These are phyloP conservation scores for Metarhizium robertsii DNA, from an alignment of 2,329 filamentous ascomycete genomes.

Conservation along the genomic window DNA sequence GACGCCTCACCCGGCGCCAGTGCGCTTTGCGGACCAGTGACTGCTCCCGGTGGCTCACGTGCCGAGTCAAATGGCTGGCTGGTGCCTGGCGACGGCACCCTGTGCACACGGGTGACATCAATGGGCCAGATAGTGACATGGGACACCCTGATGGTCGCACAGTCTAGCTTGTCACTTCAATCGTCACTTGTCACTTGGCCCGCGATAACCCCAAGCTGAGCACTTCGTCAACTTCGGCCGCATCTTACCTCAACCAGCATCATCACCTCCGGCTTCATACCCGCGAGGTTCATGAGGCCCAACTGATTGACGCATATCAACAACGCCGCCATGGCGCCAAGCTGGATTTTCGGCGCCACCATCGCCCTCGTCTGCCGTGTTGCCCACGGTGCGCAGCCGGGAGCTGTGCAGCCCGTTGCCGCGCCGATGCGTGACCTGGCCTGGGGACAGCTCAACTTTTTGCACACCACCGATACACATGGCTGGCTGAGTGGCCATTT, in stretches of 20 bases:
- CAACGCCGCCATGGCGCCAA: constrained; percentile 16
- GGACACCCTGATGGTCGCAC: too few relatives aligned
- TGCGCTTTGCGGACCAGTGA: too few relatives aligned
- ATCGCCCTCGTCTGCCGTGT: constrained; percentile 17
- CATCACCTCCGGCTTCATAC: background rate
- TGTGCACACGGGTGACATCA: too few relatives aligned
- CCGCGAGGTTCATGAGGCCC: background rate
- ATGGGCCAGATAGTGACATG: too few relatives aligned
- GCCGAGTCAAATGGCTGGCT: too few relatives aligned
- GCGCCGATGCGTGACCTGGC: constrained; percentile 75
- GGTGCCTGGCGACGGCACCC: too few relatives aligned
- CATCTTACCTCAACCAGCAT: background rate
- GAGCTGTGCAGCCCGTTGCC: constrained; percentile 65
- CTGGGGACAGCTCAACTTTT: constrained; percentile 93
- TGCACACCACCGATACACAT: constrained; percentile 95
- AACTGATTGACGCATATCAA: background rate
- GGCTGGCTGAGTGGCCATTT: constrained; percentile 93
- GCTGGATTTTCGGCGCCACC: constrained; percentile 15
- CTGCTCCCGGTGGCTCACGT: too few relatives aligned
- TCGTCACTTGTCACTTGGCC: too few relatives aligned
- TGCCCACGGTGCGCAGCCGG: constrained; percentile 58
- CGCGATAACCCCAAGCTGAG: too few relatives aligned
- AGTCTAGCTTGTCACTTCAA: too few relatives aligned
- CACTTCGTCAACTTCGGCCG: constrained; percentile 31
- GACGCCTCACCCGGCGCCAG: too few relatives aligned